Evolutionary conservation across 2,329 filamentous ascomycete genomes (phyloP).

Genomic region (Stagonosporopsis rhizophila): DNA sequence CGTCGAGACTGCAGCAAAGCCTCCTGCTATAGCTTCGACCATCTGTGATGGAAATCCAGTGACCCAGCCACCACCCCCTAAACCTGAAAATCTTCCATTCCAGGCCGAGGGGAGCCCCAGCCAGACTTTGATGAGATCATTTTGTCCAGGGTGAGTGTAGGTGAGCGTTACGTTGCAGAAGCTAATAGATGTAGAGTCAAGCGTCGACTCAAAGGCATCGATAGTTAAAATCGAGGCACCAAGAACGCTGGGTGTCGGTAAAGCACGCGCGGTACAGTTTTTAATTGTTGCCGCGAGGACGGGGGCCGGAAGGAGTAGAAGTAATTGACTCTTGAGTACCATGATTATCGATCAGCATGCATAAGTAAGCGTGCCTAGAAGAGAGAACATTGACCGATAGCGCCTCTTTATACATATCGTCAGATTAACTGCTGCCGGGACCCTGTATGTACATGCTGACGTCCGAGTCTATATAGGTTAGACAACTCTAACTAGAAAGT

Average conservation of each 20-base stretch:
- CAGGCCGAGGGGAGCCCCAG: slow-evolving; percentile 23
- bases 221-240: slow-evolving; percentile 8
- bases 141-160: slow-evolving; percentile 26
- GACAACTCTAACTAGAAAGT: not conserved
- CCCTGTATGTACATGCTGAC: not conserved
- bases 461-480: not conserved
- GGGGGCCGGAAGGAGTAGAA: not conserved
- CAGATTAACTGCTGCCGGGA: not conserved
- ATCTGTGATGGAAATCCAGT: slow-evolving; percentile 27
- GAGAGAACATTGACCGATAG: no score
- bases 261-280: not conserved
- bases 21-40: slow-evolving; percentile 22
- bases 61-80: slow-evolving; percentile 34
- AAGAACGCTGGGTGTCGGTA: slow-evolving; percentile 5
- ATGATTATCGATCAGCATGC: not conserved
- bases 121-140: slow-evolving; percentile 28
- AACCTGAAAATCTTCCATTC: slow-evolving; percentile 35
- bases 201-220: slow-evolving; percentile 1
- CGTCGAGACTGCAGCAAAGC: slow-evolving; percentile 34
- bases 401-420: not conserved
- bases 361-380: not conserved
- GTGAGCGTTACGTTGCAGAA: slow-evolving; percentile 34
- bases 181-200: not conserved
- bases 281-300: not conserved
- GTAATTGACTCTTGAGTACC: slow-evolving; percentile 1